Base-by-base conservation (phyloP, 371 early-diverging fungal genomes). In the Lichtheimia ornata region DNA sequence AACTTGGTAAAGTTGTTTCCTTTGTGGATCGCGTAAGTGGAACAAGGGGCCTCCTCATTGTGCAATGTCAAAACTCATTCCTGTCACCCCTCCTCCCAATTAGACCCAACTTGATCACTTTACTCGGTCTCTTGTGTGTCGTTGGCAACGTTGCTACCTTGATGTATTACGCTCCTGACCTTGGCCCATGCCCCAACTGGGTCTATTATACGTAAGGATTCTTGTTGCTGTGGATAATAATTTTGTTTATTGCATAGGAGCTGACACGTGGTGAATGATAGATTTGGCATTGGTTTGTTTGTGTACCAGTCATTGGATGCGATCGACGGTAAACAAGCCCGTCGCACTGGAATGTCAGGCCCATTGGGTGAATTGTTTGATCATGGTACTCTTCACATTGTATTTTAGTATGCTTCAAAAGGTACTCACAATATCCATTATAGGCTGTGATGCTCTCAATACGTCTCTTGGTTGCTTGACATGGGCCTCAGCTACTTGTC, bases 271-370 rank as follows among this genome's bases (percentile, higher is more conserved):
- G 22, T 47, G 0, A 35, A 6, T 35, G 61, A 22, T 61, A 93
- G 91, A 55, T 95, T 91, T 74, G 94, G 89, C 28, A 64, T 92
- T 35, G 93, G 94, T 49, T 77, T 98, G 55, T 98, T 94, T 85
- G 71, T 94, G 53, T 98, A 98, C 76, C 94, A 93, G 69, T 94
- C 97, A 12, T 87, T 97, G 59, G 99, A 99, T 76, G 94, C 93
- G 60, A 92, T 99, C 58, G 99, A 99, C 73, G 99, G 99, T 53
- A 97, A 97, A 78, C 99, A 99, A 76, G 99, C 99, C 22, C 82
- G 99, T 62, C 84, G 94, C 54, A 98, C 98, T 14, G 91, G 92
- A 27, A 77, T 91, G 5, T 90, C 92, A 2, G 90, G 93, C 4
- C 96, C 99, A 15, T 72, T 99, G 57, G 99, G 99, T 27, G 97